A percentile compares a stretch with the other conserved stretches of the same genome.
Conservation (phyloP, 2,329 filamentous ascomycete species). For the Aspergillus jensenii region DNA sequence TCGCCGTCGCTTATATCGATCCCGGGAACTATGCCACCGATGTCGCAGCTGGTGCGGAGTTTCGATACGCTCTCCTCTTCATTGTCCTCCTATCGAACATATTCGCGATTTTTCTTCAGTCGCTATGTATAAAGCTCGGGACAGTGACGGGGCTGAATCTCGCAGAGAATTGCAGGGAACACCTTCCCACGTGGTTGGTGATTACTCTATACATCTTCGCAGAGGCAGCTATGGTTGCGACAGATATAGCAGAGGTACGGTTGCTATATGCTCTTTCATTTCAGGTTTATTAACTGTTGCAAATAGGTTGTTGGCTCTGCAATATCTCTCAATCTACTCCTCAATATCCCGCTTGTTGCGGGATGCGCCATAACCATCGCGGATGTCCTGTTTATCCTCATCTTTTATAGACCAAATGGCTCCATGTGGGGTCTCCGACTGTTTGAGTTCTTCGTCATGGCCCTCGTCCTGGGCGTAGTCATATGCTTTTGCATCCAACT, state of each 20-base stretch:
- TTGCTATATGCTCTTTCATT: neutral
- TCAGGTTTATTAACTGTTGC: neutral
- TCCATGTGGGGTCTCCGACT: conserved; percentile 52
- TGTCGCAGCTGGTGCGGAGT: conserved; percentile 48
- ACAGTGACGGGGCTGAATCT: conserved; percentile 68
- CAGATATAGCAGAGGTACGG: conserved; percentile 65
- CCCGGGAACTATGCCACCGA: conserved; percentile 53
- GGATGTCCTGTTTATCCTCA: conserved; percentile 56
- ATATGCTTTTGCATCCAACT: conserved; percentile 59
- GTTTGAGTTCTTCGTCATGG: conserved; percentile 57
- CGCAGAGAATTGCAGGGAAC: conserved; percentile 64
- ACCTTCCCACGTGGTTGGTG: conserved; percentile 66
- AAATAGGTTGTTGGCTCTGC: conserved; percentile 56
- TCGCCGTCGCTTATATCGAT: conserved; percentile 52
- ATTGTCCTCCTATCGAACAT: conserved; percentile 50
- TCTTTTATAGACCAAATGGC: conserved; percentile 56
- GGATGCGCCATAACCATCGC: conserved; percentile 58
- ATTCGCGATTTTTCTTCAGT: conserved; percentile 50
- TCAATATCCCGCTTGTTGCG: conserved; percentile 55
- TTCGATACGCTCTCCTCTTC: conserved; percentile 46
- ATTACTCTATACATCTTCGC: conserved; percentile 62
- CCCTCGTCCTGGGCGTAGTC: conserved; percentile 55
- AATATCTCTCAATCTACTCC: conserved; percentile 56
- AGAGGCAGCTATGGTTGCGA: conserved; percentile 69
- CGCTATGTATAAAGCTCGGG: conserved; percentile 60